A percentile compares a stretch with the other conserved stretches of the same genome.
Evolutionary conservation across 805 yeast genomes (phyloP).

Genomic region (Candida fluviatilis): DNA sequence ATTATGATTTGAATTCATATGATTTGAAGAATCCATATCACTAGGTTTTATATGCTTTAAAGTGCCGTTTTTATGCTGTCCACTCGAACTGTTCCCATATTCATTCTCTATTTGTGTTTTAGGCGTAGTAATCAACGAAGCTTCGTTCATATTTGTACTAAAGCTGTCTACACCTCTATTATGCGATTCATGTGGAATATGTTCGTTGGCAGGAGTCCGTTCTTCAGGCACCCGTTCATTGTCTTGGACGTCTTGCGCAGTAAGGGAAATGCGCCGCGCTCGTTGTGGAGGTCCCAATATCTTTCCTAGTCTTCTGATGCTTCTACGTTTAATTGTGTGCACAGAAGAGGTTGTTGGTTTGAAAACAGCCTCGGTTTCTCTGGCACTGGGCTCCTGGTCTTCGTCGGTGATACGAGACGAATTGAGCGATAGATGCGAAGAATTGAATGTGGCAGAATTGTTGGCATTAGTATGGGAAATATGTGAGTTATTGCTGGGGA

Average conservation of each 20-base stretch:
- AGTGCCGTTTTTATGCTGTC: not conserved
- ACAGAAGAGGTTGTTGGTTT: slow-evolving; percentile 13
- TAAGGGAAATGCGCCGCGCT: slow-evolving; percentile 21
- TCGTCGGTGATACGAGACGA: slow-evolving; percentile 2
- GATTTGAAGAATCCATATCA: too few relatives aligned
- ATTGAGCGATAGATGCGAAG: slow-evolving; percentile 4
- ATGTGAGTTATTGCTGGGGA: not conserved
- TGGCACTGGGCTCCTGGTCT: not conserved
- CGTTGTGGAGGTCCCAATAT: slow-evolving; percentile 50
- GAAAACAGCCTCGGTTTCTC: not conserved
- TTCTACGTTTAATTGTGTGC: slow-evolving; percentile 24
- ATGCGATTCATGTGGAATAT: not conserved
- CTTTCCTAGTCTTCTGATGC: slow-evolving; percentile 34
- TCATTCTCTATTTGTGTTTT: not conserved
- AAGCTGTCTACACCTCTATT: too few relatives aligned
- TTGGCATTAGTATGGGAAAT: not conserved
- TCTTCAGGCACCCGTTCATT: not conserved
- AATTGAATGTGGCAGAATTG: slow-evolving; percentile 1
- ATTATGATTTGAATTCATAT: too few relatives aligned
- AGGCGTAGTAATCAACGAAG: not conserved
- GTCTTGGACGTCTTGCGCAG: not conserved
- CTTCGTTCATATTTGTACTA: too few relatives aligned
- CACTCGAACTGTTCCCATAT: not conserved
- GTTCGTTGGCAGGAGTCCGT: not conserved
- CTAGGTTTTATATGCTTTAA: not conserved